These are phyloP conservation scores for Carex arenaria DNA, from an alignment of 202 grass and related monocot genomes.

Conservation along the genomic window DNA sequence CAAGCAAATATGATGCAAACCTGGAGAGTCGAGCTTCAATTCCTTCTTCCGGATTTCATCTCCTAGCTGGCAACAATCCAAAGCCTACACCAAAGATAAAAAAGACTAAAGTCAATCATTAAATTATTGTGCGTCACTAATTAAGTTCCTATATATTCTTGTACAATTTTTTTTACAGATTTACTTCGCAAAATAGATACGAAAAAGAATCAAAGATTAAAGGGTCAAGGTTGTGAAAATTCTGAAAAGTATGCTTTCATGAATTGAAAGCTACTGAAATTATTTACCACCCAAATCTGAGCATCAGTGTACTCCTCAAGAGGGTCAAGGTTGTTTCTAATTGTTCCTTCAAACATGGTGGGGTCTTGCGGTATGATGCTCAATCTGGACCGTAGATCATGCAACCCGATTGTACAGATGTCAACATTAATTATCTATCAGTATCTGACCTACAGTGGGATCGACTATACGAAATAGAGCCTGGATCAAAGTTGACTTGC, in stretches of 20 bases:
- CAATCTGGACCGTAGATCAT: conserved; percentile 81
- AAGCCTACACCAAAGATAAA: conserved; percentile 42
- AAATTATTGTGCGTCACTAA: background rate
- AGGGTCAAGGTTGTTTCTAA: conserved; percentile 89
- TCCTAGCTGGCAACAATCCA: conserved; percentile 74
- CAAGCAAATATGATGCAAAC: conserved; percentile 17
- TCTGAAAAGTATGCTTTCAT: background rate
- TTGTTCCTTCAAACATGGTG: conserved; percentile 90
- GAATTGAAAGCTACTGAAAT: background rate
- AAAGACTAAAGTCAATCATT: background rate
- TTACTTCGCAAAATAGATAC: background rate
- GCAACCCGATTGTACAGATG: conserved; percentile 81
- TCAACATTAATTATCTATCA: conserved; percentile 57
- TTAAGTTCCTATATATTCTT: background rate
- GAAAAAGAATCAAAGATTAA: background rate
- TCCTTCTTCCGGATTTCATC: conserved; percentile 88
- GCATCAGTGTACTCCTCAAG: conserved; percentile 75
- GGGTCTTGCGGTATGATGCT: conserved; percentile 97
- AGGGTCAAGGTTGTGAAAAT: background rate
- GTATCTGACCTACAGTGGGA: conserved; percentile 59
- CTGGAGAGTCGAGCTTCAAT: conserved; percentile 69
- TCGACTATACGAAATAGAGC: conserved; percentile 85
- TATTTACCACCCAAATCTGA: conserved; percentile 78
- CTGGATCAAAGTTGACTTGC: conserved; percentile 90
- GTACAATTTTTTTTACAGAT: background rate